Evolutionary conservation across 2,329 filamentous ascomycete genomes (phyloP), one percentile per base, ranked within the genome.

Genomic region (Cryphonectria nitschkei): DNA sequence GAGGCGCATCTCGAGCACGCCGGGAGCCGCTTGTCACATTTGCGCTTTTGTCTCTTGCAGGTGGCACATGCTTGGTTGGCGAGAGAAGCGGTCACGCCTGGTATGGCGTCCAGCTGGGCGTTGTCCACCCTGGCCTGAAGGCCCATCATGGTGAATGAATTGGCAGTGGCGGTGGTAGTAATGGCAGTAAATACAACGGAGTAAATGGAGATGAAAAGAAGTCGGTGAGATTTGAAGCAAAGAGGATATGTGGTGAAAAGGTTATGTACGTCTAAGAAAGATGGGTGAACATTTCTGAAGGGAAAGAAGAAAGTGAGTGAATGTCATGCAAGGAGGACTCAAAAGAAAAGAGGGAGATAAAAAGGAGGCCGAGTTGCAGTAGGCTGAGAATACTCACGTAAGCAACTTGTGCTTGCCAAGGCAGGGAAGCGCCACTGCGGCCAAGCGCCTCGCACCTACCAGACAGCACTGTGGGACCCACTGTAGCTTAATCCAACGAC

Each of bases 1-100:
- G 83, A 79, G 29, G 74, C 74, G 76, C 86, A 88, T 4, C 87
- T 79, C 2, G 80, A 77, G 75, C 86, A 88, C 22, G 78, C 75
- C 19, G 86, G 86, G 1, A 87, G 74, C 5, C 74, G 75, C 77
- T 87, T 87, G 80, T 85, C 82, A 75, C 86, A 87, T 79, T 82
- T 84, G 60, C 85, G 79, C 77, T 87, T 88, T 76, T 87, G 82
- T 72, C 81, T 82, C 65, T 75, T 72, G 67, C 74, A 74, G 68
- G 74, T 71, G 56, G 73, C 54, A 72, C 76, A 77, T 6, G 76
- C 75, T 63, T 76, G 75, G 32, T 54, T 46, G 19, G 76, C 75
- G 32, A 69, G 70, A 56, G 73, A 56, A 50, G 34, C 4, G 50
- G 32, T 60, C 2, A 74, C 77, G 6, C 46, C 56, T 14, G 68